Evolutionary conservation across 129 eudicot species (phyloP).

Genomic region (carrot (Daucus carota)): DH1_v3.0 NC_030382.2:12027001-12027500

Average conservation of each 20-base stretch:
- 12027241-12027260: too few species aligned
- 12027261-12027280: neutral
- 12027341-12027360: neutral
- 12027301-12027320: neutral
- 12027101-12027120: neutral
- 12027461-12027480: neutral
- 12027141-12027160: neutral
- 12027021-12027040: neutral
- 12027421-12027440: too few species aligned
- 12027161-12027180: neutral
- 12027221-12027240: too few species aligned
- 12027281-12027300: neutral
- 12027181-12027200: neutral
- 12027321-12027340: neutral
- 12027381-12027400: neutral
- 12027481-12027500: too few species aligned
- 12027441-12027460: neutral
- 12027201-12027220: too few species aligned
- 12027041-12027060: neutral
- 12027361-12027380: neutral
- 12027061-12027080: too few species aligned
- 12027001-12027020: neutral
- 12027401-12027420: neutral
- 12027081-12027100: neutral
- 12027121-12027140: neutral